These are phyloP conservation scores for Batkoa obscura DNA, from an alignment of 371 early-diverging fungal species.

Conservation along the genomic window DNA sequence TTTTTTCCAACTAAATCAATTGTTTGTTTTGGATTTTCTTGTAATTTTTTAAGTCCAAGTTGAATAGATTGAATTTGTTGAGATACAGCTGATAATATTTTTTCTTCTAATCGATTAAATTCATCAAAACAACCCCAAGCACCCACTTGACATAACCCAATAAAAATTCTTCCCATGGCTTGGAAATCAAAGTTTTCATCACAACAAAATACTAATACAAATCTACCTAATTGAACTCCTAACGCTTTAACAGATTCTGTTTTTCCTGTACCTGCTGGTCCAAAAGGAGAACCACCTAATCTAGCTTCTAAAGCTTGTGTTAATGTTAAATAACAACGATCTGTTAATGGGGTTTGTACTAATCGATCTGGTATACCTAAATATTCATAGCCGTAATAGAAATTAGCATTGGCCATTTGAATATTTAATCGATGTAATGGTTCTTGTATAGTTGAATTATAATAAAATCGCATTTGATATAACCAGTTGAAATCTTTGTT, in stretches of 20 bases:
- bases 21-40: conserved; percentile 38
- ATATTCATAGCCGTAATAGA: conserved; percentile 94
- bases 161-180: conserved; percentile 98
- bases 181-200: conserved; percentile 98
- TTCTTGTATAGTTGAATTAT: conserved; percentile 33
- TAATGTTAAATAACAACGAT: conserved; percentile 91
- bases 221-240: conserved; percentile 87
- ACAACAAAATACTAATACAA: conserved; percentile 98
- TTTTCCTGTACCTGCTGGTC: conserved; percentile 88
- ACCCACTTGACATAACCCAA: conserved; percentile 93
- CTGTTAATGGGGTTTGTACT: conserved; percentile 95
- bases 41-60: conserved; percentile 62
- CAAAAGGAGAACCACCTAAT: conserved; percentile 93
- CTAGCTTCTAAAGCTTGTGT: conserved; percentile 87
- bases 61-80: conserved; percentile 98
- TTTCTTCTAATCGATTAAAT: conserved; percentile 95
- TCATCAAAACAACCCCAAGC: conserved; percentile 99
- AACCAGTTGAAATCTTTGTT: conserved; percentile 84
- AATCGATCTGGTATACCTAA: conserved; percentile 90
- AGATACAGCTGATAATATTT: conserved; percentile 93
- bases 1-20: conserved; percentile 84
- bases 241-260: conserved; percentile 97
- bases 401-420: conserved; percentile 83
- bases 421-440: conserved; percentile 58
- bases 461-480: conserved; percentile 94